Evolutionary conservation across 2,329 filamentous ascomycete genomes (phyloP), one percentile per base, ranked within the genome.

Genomic region (Trichoderma hamatum): DNA sequence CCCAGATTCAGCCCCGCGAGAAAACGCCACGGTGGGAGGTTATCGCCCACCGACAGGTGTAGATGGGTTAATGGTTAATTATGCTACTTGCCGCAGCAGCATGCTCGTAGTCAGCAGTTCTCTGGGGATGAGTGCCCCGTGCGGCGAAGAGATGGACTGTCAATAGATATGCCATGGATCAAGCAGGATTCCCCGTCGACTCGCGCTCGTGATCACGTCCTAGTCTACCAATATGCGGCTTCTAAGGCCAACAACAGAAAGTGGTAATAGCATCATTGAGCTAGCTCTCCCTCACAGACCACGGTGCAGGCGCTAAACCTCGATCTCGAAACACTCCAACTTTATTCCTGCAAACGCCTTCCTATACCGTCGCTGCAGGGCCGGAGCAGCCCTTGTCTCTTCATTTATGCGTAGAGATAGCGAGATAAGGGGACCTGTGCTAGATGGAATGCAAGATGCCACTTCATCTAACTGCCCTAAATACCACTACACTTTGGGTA

Each of bases 161-260:
- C 21, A 54, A n/a, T 55, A 19, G 19, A 7, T 3, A 10, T 43
- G 39, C 39, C 39, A 43, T 43, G 39, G 39, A n/a, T 16, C 21
- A 55, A 26, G 30, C 5, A 49, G 32, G 65, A 32, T 43, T 61
- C 19, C n/a, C 32, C 56, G n/a, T 43, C 30, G 11, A 34, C 26
- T 30, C 21, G 46, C 39, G 51, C 67, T 69, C 60, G 60, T 69
- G 52, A 58, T 43, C 36, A 51, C 16, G 9, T 32, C 14, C 39
- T 43, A 39, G 43, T n/a, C 28, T 55, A 2, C 46, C 58, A 13
- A 34, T 30, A 51, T 49, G 51, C 67, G 21, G 13, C 54, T 2
- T 54, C 46, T 11, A n/a, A 32, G 26, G 59, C 67, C 67, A 58
- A 58, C 67, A 69, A 69, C 51, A 69, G 67, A 32, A 69, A 69